A percentile compares a stretch with the other conserved stretches of the same genome.
These are phyloP conservation scores for Lanmaoa rubissima DNA, from an alignment of 768 basidiomycete genomes.

Conservation along the genomic window DNA sequence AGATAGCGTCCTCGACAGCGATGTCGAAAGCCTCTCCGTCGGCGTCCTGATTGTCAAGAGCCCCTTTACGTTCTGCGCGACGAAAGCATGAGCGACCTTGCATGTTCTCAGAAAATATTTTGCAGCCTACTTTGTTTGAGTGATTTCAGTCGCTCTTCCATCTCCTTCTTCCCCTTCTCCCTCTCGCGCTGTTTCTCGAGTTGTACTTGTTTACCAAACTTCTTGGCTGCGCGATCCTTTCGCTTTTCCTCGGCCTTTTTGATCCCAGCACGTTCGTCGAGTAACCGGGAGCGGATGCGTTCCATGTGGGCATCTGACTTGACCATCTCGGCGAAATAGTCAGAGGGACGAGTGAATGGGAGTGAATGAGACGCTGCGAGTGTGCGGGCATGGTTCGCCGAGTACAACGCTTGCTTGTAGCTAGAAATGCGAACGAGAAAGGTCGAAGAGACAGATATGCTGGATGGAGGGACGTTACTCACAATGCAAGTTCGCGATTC, in stretches of 20 bases:
- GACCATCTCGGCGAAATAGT: constrained; percentile 99
- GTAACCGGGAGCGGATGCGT: constrained; percentile 82
- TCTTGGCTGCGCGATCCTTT: constrained; percentile 92
- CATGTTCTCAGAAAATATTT: background rate
- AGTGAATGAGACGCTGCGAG: constrained; percentile 79
- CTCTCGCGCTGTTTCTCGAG: constrained; percentile 91
- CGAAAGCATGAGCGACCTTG: constrained; percentile 1
- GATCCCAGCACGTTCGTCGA: constrained; percentile 86
- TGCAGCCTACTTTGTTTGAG: constrained; percentile 76
- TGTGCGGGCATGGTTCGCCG: constrained; percentile 69
- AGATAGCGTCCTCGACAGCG: constrained; percentile 85
- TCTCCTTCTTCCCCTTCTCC: constrained; percentile 85
- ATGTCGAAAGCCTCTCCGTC: constrained; percentile 75
- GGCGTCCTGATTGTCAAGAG: constrained; percentile 60
- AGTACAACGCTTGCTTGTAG: constrained; percentile 92
- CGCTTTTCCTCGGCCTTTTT: constrained; percentile 91
- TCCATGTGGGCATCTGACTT: constrained; percentile 98
- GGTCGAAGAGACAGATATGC: background rate
- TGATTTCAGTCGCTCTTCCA: constrained; percentile 81
- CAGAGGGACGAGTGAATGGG: constrained; percentile 86
- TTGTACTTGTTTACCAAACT: constrained; percentile 98
- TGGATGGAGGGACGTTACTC: constrained; percentile 24
- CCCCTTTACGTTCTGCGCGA: constrained; percentile 75
- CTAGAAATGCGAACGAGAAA: constrained; percentile 39
- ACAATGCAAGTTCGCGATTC: constrained; percentile 96